Conservation (phyloP, 306 rosid genomes). For the Prosopis cineraria region DNA sequence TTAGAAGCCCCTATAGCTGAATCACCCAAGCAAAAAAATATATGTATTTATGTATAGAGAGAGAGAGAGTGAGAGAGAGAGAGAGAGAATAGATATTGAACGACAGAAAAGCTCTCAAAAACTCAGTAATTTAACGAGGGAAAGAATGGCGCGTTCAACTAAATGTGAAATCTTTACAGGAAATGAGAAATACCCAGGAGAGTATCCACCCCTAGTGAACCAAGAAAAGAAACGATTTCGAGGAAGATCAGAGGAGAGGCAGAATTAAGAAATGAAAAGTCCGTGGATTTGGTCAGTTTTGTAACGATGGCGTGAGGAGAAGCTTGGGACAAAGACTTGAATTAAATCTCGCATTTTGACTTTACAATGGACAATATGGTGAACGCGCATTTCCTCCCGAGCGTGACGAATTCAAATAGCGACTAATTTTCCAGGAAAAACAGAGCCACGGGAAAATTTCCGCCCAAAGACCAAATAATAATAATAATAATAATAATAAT, state of each 20-base stretch:
- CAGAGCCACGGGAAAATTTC: background rate
- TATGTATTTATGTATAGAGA: background rate
- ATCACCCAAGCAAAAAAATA: background rate
- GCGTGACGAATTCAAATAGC: slow-evolving; percentile 3
- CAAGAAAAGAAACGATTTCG: slow-evolving; percentile 24
- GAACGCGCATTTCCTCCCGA: slow-evolving; percentile 50
- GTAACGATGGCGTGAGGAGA: slow-evolving; percentile 1
- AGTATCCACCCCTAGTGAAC: slow-evolving; percentile 22
- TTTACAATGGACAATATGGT: background rate
- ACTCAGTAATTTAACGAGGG: slow-evolving; percentile 12
- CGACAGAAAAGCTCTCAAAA: slow-evolving; percentile 30
- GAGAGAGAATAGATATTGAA: background rate
- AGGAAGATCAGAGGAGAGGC: slow-evolving; percentile 1
- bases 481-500: too few species aligned
- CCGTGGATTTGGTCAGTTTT: slow-evolving; percentile 18
- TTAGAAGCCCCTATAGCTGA: background rate
- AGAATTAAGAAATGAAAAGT: slow-evolving; percentile 16
- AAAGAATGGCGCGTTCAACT: slow-evolving; percentile 5
- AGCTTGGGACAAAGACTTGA: slow-evolving; percentile 46
- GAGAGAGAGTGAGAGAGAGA: background rate
- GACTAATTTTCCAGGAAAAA: slow-evolving; percentile 18
- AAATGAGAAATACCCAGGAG: slow-evolving; percentile 7
- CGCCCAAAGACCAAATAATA: background rate
- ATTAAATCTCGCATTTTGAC: slow-evolving; percentile 53
- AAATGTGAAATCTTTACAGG: slow-evolving; percentile 34